Percentiles rank a stretch among this genome's conserved stretches.
phyloP scores from a whole-genome alignment of 2,329 filamentous ascomycete genomes.

The Alternaria viburni region DNA sequence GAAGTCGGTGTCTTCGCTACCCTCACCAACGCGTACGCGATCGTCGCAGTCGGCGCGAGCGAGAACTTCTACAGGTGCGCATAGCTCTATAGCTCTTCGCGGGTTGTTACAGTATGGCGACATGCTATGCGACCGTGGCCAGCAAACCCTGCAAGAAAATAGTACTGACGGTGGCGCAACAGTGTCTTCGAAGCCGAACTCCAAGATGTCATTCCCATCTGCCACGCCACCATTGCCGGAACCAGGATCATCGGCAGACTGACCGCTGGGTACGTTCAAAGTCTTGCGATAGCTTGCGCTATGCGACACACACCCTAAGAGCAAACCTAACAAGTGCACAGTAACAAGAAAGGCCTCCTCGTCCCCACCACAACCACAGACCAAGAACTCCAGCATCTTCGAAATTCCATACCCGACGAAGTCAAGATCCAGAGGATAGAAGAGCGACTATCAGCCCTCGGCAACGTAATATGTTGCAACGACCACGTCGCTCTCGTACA shows the following conservation, averaged over 20 bases:
- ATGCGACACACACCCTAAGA: background rate
- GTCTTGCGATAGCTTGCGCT: background rate
- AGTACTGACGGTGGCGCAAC: conserved; percentile 26
- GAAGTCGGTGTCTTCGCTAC: conserved; percentile 96
- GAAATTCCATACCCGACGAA: conserved; percentile 88
- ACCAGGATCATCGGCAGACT: conserved; percentile 95
- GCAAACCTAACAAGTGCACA: conserved; percentile 41
- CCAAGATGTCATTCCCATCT: conserved; percentile 96
- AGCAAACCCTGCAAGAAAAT: background rate
- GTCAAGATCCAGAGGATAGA: conserved; percentile 98
- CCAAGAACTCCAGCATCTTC: conserved; percentile 96
- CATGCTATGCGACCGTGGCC: background rate
- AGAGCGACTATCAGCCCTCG: conserved; percentile 91
- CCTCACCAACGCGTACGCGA: conserved; percentile 95
- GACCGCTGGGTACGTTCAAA: conserved; percentile 75
- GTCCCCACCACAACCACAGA: conserved; percentile 96
- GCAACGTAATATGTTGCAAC: conserved; percentile 95
- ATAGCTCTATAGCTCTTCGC: background rate
- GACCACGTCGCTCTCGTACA: conserved; percentile 97
- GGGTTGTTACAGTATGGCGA: background rate
- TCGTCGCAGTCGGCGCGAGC: conserved; percentile 91
- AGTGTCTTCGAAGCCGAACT: conserved; percentile 97
- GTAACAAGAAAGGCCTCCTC: conserved; percentile 94
- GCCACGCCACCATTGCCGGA: conserved; percentile 93
- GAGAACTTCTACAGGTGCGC: conserved; percentile 95